A percentile compares a stretch with the other conserved stretches of the same genome.
Evolutionary conservation across 2,329 filamentous ascomycete species (phyloP).

Genomic region (Didymella lethalis): DNA sequence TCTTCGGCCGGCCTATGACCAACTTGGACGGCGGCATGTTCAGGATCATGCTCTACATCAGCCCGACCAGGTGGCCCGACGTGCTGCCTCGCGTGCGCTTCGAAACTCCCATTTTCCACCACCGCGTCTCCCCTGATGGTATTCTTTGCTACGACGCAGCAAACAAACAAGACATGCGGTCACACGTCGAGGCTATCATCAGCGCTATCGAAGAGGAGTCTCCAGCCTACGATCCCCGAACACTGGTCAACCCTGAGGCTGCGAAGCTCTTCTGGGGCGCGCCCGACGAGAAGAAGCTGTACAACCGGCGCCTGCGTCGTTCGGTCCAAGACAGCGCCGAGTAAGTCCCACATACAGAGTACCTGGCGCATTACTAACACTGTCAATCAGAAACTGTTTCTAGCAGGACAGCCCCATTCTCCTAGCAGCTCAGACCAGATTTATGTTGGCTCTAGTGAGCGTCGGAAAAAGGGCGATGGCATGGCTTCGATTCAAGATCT

Average conservation of each 20-base stretch:
- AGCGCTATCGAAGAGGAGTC: constrained; percentile 84
- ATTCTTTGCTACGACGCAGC: constrained; percentile 77
- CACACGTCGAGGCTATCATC: constrained; percentile 86
- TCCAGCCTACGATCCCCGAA: constrained; percentile 88
- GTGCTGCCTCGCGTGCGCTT: constrained; percentile 87
- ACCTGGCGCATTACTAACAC: background rate
- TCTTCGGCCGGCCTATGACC: constrained; percentile 91
- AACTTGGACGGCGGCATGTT: constrained; percentile 90
- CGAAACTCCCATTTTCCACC: constrained; percentile 84
- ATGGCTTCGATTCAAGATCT: background rate
- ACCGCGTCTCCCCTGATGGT: constrained; percentile 81
- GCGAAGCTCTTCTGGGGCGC: constrained; percentile 87
- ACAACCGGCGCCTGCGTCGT: constrained; percentile 80
- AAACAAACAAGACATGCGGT: constrained; percentile 77
- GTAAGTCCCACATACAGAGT: constrained; percentile 39
- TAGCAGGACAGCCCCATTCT: constrained; percentile 11
- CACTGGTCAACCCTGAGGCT: constrained; percentile 85
- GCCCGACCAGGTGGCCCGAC: constrained; percentile 78
- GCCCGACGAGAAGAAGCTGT: constrained; percentile 79
- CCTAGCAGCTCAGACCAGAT: too few species aligned
- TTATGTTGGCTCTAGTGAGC: too few species aligned
- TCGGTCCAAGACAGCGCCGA: constrained; percentile 69
- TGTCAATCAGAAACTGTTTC: constrained; percentile 32
- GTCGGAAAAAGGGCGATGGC: too few species aligned
- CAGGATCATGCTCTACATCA: constrained; percentile 79